Evolutionary conservation across 148 eudicot genomes (phyloP), one percentile per base, ranked within the genome.

Genomic region (Amaranthus palmeri): DNA sequence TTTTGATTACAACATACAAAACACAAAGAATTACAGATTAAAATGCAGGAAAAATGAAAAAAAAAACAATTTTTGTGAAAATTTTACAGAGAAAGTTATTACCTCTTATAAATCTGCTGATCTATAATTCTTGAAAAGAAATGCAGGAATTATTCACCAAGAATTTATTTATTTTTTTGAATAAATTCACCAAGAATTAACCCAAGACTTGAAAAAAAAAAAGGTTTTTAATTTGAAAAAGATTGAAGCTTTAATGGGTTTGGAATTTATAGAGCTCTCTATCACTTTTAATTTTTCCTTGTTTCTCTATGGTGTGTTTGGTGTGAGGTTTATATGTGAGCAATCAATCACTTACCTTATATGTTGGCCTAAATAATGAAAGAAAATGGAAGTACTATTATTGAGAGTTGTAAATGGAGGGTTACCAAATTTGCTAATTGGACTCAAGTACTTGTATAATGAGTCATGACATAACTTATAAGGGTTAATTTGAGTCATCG

Each of bases 221-320:
- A 71, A 47, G 49, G 46, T 43, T 44, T 62, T 11, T 17, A 14
- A 45, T 18, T 45, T 45, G 41, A 10, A 65, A 65, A 56, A 65
- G 4, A 3, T 47, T 42, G 61, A 5, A 45, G 4, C 8, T 15
- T 10, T 6, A 50, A 52, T 63, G 69, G 8, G 10, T 53, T 17
- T 6, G 64, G 62, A 64, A 64, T 73, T 73, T 64, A 73, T 73
- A 65, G 63, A 61, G 40, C 60, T 1, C 7, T 42, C 50, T 4
- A 3, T 11, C 15, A 9, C 43, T 46, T 44, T 12, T 18, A 4
- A 54, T 10, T n/a, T 70, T 40, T 66, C 47, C 52, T 25, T 25
- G 13, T 18, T 42, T 69, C 10, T 17, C 65, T n/a, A 13, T 44
- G 10, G 44, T 47, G 46, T 13, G 8, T 46, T 60, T 13, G 13